phyloP scores from a whole-genome alignment of 352 stramenopile species.

The Globisporangium nodosum region DNA sequence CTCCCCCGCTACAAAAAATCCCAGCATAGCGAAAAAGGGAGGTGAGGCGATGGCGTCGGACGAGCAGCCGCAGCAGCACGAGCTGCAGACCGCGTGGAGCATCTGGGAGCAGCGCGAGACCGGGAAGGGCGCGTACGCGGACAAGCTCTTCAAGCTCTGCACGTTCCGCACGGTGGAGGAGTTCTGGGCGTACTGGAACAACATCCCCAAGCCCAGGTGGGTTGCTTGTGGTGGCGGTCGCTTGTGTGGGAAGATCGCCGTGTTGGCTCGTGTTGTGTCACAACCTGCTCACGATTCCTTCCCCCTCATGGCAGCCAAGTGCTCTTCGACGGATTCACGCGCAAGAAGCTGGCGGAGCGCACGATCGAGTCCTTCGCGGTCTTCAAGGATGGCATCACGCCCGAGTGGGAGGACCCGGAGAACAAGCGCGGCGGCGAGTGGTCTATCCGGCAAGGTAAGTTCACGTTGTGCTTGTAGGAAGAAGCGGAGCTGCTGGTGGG shows the following conservation, averaged over 20 bases:
- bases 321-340: constrained; percentile 75
- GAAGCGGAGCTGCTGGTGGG: neutral
- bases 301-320: constrained; percentile 36
- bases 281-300: neutral
- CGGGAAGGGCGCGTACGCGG: constrained; percentile 72
- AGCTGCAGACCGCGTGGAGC: constrained; percentile 77
- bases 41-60: constrained; percentile 33
- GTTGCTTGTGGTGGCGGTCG: neutral
- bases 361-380: constrained; percentile 92
- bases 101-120: constrained; percentile 85
- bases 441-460: constrained; percentile 72
- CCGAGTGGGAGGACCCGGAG: constrained; percentile 87
- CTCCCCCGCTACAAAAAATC: too few relatives aligned
- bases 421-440: constrained; percentile 88
- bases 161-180: constrained; percentile 83
- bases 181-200: constrained; percentile 91
- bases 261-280: too few relatives aligned
- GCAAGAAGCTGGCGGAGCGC: constrained; percentile 90
- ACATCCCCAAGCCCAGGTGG: constrained; percentile 85
- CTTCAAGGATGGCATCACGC: constrained; percentile 88
- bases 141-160: constrained; percentile 87
- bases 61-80: constrained; percentile 51
- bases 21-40: too few relatives aligned
- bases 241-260: too few relatives aligned
- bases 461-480: neutral